Conservation (phyloP, 2,329 filamentous ascomycete species). For the Alternaria infectoria region DNA sequence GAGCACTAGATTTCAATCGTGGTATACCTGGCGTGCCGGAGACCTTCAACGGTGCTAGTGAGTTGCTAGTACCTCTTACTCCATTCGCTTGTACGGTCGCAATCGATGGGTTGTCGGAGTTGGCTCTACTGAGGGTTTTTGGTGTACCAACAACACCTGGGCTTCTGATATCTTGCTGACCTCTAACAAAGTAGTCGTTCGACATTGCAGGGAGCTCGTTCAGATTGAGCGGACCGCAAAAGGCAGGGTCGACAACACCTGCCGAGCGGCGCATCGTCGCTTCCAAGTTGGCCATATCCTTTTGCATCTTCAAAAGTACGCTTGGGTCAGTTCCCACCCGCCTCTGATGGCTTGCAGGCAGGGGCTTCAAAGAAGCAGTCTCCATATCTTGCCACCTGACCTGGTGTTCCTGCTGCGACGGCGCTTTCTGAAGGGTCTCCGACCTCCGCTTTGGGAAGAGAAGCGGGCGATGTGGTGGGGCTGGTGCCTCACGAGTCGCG, state of each 20-base stretch:
- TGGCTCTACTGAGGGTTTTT: neutral
- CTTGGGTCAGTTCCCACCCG: slow-evolving; percentile 1
- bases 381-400: neutral
- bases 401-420: neutral
- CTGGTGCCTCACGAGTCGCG: neutral
- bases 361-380: neutral
- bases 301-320: slow-evolving; percentile 7
- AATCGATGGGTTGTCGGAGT: slow-evolving; percentile 2
- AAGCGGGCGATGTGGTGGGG: neutral
- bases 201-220: slow-evolving; percentile 8
- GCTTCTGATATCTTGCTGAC: neutral
- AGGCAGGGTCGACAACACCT: neutral
- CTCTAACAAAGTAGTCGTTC: neutral
- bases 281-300: slow-evolving; percentile 13
- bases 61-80: neutral
- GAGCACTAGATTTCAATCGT: neutral
- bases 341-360: neutral
- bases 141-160: neutral
- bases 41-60: neutral
- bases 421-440: neutral
- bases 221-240: slow-evolving; percentile 6
- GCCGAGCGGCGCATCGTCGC: slow-evolving; percentile 15
- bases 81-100: neutral
- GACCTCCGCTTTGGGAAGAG: neutral
- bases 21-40: neutral